Conservation (phyloP, 2,329 filamentous ascomycete species). For the Phyllosticta citrichinensis region DNA sequence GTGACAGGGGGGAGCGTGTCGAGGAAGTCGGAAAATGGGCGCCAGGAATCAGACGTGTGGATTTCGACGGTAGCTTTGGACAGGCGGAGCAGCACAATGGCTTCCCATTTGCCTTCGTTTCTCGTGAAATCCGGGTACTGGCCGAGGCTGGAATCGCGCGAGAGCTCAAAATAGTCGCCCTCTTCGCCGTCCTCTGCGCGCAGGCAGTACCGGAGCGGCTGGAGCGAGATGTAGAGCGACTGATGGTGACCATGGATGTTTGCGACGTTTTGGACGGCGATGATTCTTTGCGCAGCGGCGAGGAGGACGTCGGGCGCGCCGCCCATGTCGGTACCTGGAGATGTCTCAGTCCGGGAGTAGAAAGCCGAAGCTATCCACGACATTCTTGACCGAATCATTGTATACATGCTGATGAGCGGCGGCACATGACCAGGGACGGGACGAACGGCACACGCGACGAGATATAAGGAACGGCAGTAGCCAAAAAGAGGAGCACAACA, state of each 20-base stretch:
- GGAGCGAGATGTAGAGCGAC: not conserved
- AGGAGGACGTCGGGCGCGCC: not conserved
- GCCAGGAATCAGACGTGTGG: conserved; percentile 2
- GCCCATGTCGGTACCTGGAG: not conserved
- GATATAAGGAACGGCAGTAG: not conserved
- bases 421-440: not conserved
- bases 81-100: conserved; percentile 4
- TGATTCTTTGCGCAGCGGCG: not conserved
- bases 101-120: conserved; percentile 9
- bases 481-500: not conserved
- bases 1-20: not conserved
- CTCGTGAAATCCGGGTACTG: conserved; percentile 3
- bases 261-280: not conserved
- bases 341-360: not conserved
- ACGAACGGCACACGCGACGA: not conserved
- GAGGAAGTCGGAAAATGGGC: not conserved
- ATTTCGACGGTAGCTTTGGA: not conserved
- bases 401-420: not conserved
- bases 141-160: conserved; percentile 1
- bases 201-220: not conserved
- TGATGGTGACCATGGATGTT: conserved; percentile 1
- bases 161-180: conserved; percentile 5
- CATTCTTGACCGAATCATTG: not conserved
- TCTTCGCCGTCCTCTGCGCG: not conserved
- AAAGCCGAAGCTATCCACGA: not conserved